Evolutionary conservation across 495 filamentous ascomycete species (phyloP).

Genomic region (Penicillium desertorum): DNA sequence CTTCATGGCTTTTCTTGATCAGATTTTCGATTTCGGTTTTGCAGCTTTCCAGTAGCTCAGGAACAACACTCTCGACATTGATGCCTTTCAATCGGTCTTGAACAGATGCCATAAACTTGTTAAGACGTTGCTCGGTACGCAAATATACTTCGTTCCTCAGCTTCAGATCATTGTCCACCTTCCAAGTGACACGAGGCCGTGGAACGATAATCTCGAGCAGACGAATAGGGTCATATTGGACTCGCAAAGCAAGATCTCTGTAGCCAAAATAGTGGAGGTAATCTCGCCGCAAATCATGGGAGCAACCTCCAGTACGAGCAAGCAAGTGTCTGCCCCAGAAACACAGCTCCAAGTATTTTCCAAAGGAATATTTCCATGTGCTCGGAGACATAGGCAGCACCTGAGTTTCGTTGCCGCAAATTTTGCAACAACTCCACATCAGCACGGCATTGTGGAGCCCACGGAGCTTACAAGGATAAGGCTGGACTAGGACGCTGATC

Average conservation of each 20-base stretch:
- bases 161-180: constrained; percentile 87
- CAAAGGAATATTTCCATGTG: constrained; percentile 98
- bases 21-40: constrained; percentile 76
- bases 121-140: constrained; percentile 75
- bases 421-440: constrained; percentile 97
- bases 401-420: constrained; percentile 85
- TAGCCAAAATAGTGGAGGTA: constrained; percentile 92
- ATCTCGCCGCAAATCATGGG: constrained; percentile 88
- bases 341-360: constrained; percentile 93
- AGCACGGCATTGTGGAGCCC: constrained; percentile 77
- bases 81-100: constrained; percentile 80
- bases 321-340: constrained; percentile 90
- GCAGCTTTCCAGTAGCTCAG: constrained; percentile 78
- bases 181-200: constrained; percentile 87
- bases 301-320: constrained; percentile 77
- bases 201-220: constrained; percentile 96
- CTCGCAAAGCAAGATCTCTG: constrained; percentile 75
- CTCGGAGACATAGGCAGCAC: constrained; percentile 90
- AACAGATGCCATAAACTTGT: constrained; percentile 83
- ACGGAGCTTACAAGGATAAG: constrained; percentile 64
- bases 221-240: constrained; percentile 90
- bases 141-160: constrained; percentile 89
- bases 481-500: constrained; percentile 83
- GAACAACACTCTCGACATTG: constrained; percentile 83
- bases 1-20: constrained; percentile 72